Evolutionary conservation across 2,329 filamentous ascomycete species (phyloP).

Genomic region (Penicillium carneum): DNA sequence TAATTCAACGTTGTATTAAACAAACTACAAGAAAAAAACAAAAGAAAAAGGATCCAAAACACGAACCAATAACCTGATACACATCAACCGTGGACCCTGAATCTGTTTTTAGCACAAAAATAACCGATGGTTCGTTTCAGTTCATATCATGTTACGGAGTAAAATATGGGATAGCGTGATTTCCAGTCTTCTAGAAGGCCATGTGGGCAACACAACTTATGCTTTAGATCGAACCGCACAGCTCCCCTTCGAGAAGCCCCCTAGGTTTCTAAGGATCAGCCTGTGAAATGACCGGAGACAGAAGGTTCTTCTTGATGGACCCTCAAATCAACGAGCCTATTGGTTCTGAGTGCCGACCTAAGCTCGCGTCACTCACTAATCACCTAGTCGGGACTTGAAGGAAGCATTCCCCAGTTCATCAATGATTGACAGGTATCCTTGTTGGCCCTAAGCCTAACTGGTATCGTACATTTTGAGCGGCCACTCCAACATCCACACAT

Average conservation of each 20-base stretch:
- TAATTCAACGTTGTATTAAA: conserved; percentile 2
- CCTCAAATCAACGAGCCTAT: conserved; percentile 30
- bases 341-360: conserved; percentile 32
- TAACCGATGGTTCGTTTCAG: conserved; percentile 34
- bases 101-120: conserved; percentile 39
- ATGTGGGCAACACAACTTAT: conserved; percentile 5
- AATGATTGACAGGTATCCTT: conserved; percentile 36
- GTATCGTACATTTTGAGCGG: conserved; percentile 10
- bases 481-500: conserved; percentile 28
- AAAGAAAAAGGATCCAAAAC: conserved; percentile 10
- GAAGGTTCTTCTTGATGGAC: conserved; percentile 34
- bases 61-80: conserved; percentile 29
- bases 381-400: conserved; percentile 23
- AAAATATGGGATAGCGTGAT: conserved; percentile 5
- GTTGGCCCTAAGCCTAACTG: conserved; percentile 29
- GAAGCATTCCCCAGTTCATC: conserved; percentile 38
- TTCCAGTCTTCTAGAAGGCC: conserved; percentile 21
- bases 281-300: conserved; percentile 29
- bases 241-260: conserved; percentile 30
- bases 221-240: conserved; percentile 12
- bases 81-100: conserved; percentile 35
- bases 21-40: conserved; percentile 4
- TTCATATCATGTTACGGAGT: conserved; percentile 5
- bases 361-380: conserved; percentile 35
- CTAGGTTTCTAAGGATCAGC: conserved; percentile 33